phyloP scores from a whole-genome alignment of 345 rosid genomes.

The Erodium maritimum region DNA sequence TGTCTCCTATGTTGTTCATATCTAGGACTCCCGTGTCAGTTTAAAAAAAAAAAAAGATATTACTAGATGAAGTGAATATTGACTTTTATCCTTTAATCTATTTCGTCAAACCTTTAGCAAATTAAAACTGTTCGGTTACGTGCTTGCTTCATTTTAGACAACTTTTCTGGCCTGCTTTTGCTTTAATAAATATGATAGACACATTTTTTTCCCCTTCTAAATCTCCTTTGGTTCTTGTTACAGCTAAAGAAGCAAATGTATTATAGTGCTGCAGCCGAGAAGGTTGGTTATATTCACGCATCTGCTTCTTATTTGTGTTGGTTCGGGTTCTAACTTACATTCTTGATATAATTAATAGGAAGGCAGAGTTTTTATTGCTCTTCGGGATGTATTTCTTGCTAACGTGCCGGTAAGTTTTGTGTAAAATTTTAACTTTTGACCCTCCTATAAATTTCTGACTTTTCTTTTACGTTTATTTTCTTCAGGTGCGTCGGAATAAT shows the following conservation, averaged over 20 bases:
- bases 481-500: conserved; percentile 51
- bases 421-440: conserved; percentile 4
- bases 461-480: conserved; percentile 11
- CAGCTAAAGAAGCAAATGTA: conserved; percentile 50
- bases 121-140: neutral
- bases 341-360: conserved; percentile 31
- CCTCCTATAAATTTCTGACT: neutral
- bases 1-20: neutral
- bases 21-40: no score
- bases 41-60: no score
- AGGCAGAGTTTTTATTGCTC: conserved; percentile 45
- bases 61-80: neutral
- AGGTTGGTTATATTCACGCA: conserved; percentile 26
- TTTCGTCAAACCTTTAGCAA: neutral
- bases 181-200: neutral
- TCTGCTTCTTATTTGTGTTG: neutral
- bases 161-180: neutral
- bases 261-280: conserved; percentile 21
- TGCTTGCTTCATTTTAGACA: neutral
- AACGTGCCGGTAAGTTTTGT: conserved; percentile 64
- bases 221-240: conserved; percentile 9
- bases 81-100: neutral
- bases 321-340: neutral
- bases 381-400: conserved; percentile 74
- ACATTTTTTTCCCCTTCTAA: neutral